Conservation (phyloP, 2,329 filamentous ascomycete species). For the Pseudocercospora cruenta region DNA sequence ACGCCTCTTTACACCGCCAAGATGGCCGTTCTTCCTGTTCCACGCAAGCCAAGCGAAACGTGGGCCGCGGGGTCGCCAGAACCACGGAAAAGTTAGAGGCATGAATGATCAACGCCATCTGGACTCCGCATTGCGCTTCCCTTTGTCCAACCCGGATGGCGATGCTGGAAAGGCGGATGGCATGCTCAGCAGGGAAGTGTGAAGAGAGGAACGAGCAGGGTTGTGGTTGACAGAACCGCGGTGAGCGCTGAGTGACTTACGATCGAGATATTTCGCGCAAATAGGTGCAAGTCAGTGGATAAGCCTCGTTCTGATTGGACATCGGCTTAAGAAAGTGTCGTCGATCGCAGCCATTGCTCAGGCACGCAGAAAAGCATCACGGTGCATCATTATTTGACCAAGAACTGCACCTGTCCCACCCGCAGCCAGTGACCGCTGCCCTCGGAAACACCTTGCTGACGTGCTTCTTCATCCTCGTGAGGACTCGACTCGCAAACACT, state of each 20-base stretch:
- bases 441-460: background rate
- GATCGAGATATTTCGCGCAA: slow-evolving; percentile 1
- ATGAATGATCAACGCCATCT: slow-evolving; percentile 7
- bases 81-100: background rate
- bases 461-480: background rate
- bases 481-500: background rate
- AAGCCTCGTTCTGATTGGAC: background rate
- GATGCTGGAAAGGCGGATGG: background rate
- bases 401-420: background rate
- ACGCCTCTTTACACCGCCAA: background rate
- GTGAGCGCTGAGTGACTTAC: background rate
- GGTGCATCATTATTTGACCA: slow-evolving; percentile 8
- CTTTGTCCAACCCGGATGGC: background rate
- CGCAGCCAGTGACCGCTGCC: background rate
- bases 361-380: background rate
- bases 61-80: background rate
- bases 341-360: background rate
- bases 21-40: background rate
- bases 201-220: background rate
- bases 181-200: background rate
- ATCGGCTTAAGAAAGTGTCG: background rate
- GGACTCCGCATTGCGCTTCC: background rate
- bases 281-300: background rate
- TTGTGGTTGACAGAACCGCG: background rate
- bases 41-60: slow-evolving; percentile 4